Conservation (phyloP, 345 rosid genomes). For the Tarenaya hassleriana region DNA sequence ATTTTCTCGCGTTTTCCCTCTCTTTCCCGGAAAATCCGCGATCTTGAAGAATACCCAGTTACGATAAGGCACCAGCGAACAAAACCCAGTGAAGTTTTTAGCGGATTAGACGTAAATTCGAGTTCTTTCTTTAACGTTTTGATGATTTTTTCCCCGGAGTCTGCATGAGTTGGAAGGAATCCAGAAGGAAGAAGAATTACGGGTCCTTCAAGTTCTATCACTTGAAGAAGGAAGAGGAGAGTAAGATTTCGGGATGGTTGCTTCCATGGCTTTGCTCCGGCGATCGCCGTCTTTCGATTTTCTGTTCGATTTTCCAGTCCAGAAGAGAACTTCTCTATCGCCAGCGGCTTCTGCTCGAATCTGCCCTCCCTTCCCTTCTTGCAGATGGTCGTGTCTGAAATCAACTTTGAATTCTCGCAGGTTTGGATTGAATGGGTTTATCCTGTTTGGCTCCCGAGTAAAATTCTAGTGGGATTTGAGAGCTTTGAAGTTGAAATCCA, state of each 20-base stretch:
- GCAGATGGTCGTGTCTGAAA: constrained; percentile 49
- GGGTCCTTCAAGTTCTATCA: constrained; percentile 33
- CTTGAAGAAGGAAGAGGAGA: constrained; percentile 32
- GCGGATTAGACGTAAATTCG: not conserved
- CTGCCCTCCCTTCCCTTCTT: constrained; percentile 56
- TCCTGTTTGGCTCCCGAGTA: constrained; percentile 12
- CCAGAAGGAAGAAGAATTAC: constrained; percentile 10
- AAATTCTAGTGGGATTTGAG: not conserved
- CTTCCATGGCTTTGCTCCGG: constrained; percentile 40
- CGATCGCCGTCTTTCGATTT: constrained; percentile 33
- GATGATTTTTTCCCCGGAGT: constrained; percentile 9
- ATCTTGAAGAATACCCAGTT: not conserved
- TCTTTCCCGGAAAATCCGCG: not conserved
- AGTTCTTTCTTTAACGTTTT: not conserved
- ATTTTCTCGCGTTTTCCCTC: not conserved
- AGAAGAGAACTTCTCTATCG: constrained; percentile 29
- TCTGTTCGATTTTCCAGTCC: constrained; percentile 26
- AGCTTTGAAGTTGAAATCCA: not conserved
- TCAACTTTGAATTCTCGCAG: constrained; percentile 26
- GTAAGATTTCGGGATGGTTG: constrained; percentile 26
- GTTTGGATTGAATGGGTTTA: constrained; percentile 19
- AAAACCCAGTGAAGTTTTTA: constrained; percentile 10
- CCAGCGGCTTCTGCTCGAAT: constrained; percentile 37
- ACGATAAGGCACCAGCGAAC: not conserved
- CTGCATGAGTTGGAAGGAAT: constrained; percentile 55